Conservation (phyloP, 192 early-diverging fungal species). For the Anaeromyces robustus region DNA sequence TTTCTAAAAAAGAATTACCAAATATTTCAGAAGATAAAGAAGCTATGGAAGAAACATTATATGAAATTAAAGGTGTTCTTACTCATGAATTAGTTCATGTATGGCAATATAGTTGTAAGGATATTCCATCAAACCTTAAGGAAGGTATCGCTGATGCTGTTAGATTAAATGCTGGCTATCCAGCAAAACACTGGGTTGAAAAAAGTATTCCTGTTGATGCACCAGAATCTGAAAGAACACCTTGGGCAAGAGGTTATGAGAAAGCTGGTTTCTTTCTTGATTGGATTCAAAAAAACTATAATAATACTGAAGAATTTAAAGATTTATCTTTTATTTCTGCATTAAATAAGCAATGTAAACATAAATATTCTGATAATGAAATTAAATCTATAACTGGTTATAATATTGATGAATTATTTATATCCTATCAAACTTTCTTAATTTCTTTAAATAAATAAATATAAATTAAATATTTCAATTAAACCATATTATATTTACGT, state of each 20-base stretch:
- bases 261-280: neutral
- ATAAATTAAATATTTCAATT: too few species aligned
- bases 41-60: neutral
- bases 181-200: neutral
- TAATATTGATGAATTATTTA: neutral
- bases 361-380: neutral
- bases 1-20: neutral
- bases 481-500: too few species aligned
- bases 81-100: neutral
- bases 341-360: neutral
- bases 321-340: neutral
- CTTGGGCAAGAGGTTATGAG: neutral
- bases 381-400: neutral
- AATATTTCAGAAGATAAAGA: neutral
- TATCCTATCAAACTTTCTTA: neutral
- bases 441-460: neutral
- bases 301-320: neutral
- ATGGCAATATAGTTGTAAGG: neutral
- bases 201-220: neutral
- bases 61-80: neutral
- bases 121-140: neutral
- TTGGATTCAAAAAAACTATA: neutral
- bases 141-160: neutral
- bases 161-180: neutral
- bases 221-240: neutral